phyloP scores from a whole-genome alignment of 2,329 filamentous ascomycete species.

The Zasmidium citrigriseum region DNA sequence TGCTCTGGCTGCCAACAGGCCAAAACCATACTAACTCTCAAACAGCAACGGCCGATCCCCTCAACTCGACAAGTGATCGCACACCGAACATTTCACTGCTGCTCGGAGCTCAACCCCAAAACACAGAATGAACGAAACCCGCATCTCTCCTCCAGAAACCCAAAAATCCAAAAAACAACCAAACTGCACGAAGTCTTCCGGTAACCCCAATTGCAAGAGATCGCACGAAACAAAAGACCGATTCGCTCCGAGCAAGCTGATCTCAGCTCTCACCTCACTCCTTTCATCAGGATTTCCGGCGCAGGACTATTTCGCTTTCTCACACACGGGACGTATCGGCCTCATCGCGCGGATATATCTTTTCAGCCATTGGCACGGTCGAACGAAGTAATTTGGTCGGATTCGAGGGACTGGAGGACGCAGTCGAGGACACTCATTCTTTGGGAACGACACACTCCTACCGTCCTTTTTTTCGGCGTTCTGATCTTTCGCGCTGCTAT shows the following conservation, averaged over 20 bases:
- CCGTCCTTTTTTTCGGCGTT: not conserved
- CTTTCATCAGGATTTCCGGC: slow-evolving; percentile 6
- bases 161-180: not conserved
- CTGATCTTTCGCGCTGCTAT: not conserved
- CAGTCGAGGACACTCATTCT: not conserved
- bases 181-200: slow-evolving; percentile 5
- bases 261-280: slow-evolving; percentile 12
- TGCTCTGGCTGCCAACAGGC: not conserved
- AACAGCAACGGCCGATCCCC: slow-evolving; percentile 9
- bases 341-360: slow-evolving; percentile 8
- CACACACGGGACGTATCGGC: slow-evolving; percentile 1
- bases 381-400: not conserved
- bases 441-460: not conserved
- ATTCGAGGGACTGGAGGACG: not conserved
- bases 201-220: slow-evolving; percentile 1
- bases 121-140: slow-evolving; percentile 2
- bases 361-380: not conserved
- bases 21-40: slow-evolving; percentile 2
- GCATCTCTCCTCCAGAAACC: slow-evolving; percentile 2
- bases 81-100: slow-evolving; percentile 9
- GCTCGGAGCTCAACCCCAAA: slow-evolving; percentile 8
- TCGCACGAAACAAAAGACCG: slow-evolving; percentile 1
- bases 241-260: slow-evolving; percentile 10
- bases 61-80: slow-evolving; percentile 11
- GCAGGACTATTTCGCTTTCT: slow-evolving; percentile 11